Base-by-base conservation (phyloP, 148 eudicot species). In the Vaccinium corymbosum region DNA sequence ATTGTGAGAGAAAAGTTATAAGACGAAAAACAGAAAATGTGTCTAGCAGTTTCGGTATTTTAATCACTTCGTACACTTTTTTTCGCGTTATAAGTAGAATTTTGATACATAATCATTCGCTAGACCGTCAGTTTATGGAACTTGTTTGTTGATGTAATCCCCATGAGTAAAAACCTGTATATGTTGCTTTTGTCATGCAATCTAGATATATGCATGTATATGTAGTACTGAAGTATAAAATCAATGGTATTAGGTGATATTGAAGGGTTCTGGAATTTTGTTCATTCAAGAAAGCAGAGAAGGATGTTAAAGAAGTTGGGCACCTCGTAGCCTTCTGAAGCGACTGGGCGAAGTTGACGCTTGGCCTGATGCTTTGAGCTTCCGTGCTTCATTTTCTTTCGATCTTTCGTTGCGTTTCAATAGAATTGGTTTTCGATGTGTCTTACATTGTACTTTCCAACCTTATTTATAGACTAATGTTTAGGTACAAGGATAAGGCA, bases 311-410 rank as follows among this genome's bases (percentile, higher is more conserved):
- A 66, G 72, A 66, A 12, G 38, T 66, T 66, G 16, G 72, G 72
- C 2, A 66, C 72, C 72, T 66, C 7, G 22, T 80, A 76, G 38
- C 46, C 80, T 84, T 73, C 59, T 27, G 52, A 50, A 55, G 78
- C 7, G 1, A 50, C 25, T 5, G 2, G 2, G 10, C 66, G 75
- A 13, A 20, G n/a, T 15, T 59, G 80, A 61, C 32, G 87, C 61
- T 32, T 74, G 74, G 82, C 27, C 19, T 73, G 79, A 50, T 74
- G 52, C 29, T 22, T 53, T 29, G 84, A 15, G 71, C 64, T 55
- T 42, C 80, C 57, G 2, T 48, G 7, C 48, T 76, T 14, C 73
- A 27, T 84, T 62, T 80, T 56, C 73, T 56, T 20, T 61, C n/a
- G 53, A 20, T 13, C 38, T 7, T 38, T 20, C 25, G 13, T 76